Conservation (phyloP, 305 asterid species). For the Fraxinus angustifolia region DNA sequence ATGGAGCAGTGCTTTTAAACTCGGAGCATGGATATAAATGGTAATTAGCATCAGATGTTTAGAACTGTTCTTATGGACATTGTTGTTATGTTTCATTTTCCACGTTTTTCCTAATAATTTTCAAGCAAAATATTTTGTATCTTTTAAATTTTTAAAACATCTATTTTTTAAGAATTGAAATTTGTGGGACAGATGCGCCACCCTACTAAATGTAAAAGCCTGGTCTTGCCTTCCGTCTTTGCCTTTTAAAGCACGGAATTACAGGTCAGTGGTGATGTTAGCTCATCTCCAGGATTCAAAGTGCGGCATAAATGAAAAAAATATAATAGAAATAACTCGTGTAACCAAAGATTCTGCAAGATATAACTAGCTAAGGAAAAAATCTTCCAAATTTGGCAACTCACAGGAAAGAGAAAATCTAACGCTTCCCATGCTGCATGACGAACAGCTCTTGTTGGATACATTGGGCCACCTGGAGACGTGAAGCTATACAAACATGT, state of each 20-base stretch:
- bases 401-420: conserved; percentile 86
- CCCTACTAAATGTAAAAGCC: neutral
- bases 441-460: conserved; percentile 94
- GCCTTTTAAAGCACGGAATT: neutral
- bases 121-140: neutral
- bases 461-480: conserved; percentile 95
- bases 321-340: neutral
- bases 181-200: neutral
- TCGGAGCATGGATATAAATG: neutral
- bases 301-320: neutral
- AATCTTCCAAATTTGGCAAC: conserved; percentile 36
- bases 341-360: neutral
- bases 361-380: conserved; percentile 11
- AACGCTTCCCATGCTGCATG: conserved; percentile 96
- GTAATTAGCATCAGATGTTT: neutral
- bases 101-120: neutral
- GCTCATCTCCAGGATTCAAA: neutral
- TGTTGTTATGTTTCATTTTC: neutral
- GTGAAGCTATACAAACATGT: conserved; percentile 94
- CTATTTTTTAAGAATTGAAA: neutral
- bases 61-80: neutral
- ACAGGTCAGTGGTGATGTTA: neutral
- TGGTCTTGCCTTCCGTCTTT: neutral
- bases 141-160: neutral
- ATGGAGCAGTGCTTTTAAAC: neutral